Base-by-base conservation (phyloP, 306 rosid genomes). In the Phaseolus lunatus region DNA sequence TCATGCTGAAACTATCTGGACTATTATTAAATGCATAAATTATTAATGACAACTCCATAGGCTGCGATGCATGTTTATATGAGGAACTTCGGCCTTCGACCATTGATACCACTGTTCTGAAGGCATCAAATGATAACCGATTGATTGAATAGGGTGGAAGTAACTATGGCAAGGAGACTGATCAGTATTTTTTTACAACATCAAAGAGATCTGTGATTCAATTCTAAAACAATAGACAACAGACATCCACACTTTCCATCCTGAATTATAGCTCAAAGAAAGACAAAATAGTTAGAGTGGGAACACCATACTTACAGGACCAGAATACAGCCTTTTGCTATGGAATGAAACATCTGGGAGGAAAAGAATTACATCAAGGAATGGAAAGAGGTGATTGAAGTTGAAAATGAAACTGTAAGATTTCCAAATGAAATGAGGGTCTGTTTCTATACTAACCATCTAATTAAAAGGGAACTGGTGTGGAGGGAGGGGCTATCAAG, bases 391-490 rank as follows among this genome's bases (percentile, higher is more conserved):
- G 11, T 41, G 41, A 59, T 49, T 23, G 26, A 47, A 31, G 31
- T 54, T 59, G 41, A 63, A 72, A 39, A 29, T 9, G 39, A 65
- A 64, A 67, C 14, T n/a, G 37, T 26, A 59, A 59, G 19, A 69
- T 75, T 47, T 81, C 84, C 45, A 33, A 56, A 81, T 47, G 62
- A 74, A 74, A 81, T 20, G 56, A 57, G 54, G 14, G 2, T 73
- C 22, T 43, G 41, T 66, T 73, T 57, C n/a, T 10, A 57, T 54
- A 11, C 48, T 43, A 29, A 53, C 78, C 47, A 19, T 66, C 23
- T 27, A 65, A 41, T 57, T 56, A 13, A 31, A 29, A 44, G 14
- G 22, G 33, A 14, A 8, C 8, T 35, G 39, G 39, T 35, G 39
- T 35, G 39, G 10, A 3, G 15, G 10, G 18, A 56, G n/a, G 20